These are phyloP conservation scores for Backusella australiensis DNA, from an alignment of 192 early-diverging fungal genomes.

Conservation along the genomic window DNA sequence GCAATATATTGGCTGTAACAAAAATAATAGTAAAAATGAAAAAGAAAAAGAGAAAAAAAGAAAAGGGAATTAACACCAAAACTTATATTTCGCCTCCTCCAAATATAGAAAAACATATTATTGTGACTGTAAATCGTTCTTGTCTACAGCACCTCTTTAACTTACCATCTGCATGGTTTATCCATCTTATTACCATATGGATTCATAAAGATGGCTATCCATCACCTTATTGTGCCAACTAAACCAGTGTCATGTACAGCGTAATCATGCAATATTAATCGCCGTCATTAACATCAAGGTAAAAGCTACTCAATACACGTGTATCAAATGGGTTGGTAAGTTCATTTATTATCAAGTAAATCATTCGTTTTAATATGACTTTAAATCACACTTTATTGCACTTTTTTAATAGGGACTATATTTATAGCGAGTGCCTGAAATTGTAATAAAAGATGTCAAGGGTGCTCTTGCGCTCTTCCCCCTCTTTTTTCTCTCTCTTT, in stretches of 20 bases:
- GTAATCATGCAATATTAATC: neutral
- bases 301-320: neutral
- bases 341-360: neutral
- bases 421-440: neutral
- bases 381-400: neutral
- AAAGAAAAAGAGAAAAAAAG: neutral
- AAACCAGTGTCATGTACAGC: neutral
- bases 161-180: neutral
- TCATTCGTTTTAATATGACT: neutral
- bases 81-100: neutral
- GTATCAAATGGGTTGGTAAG: neutral
- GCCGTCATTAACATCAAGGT: neutral
- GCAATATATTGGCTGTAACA: conserved; percentile 1
- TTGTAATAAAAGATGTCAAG: neutral
- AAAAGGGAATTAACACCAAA: neutral
- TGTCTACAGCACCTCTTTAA: neutral
- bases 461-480: neutral
- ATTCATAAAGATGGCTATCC: too few species aligned
- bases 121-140: conserved; percentile 1
- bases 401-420: neutral
- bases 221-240: neutral
- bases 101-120: neutral
- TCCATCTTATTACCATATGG: too few species aligned
- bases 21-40: neutral
- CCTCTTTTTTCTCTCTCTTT: neutral